Conservation (phyloP, 441 rosid species). For the Syzygium syzygioides region DNA sequence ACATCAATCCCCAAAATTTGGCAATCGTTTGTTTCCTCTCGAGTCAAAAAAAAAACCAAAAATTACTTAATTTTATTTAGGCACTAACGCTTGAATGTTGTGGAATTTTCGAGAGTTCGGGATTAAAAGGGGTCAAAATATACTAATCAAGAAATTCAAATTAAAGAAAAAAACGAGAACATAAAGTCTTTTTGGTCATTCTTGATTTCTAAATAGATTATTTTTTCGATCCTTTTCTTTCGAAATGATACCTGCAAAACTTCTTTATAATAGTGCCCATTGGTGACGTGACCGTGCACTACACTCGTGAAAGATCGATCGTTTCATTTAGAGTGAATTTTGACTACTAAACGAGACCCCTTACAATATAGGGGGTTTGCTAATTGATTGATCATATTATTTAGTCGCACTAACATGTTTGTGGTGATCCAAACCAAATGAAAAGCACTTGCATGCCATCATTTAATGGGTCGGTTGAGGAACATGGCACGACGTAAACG, state of each 20-base stretch:
- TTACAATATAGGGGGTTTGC: neutral
- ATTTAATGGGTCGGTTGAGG: neutral
- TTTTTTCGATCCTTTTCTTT: neutral
- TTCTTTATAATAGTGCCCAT: neutral
- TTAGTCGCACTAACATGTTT: neutral
- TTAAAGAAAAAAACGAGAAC: neutral
- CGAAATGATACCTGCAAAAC: neutral
- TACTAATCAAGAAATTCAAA: neutral
- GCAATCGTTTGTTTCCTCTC: neutral
- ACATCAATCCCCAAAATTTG: neutral
- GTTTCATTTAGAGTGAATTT: neutral
- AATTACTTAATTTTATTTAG: neutral
- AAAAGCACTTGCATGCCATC: neutral
- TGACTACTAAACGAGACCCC: neutral
- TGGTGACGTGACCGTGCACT: neutral
- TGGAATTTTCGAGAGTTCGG: neutral
- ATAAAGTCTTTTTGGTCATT: neutral
- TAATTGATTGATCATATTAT: neutral
- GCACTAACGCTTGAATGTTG: neutral
- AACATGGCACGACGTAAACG: neutral
- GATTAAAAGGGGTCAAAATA: neutral
- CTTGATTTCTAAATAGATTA: rapidly evolving
- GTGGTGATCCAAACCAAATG: neutral
- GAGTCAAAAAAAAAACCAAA: neutral
- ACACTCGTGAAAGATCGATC: neutral